Conservation (phyloP, 2,329 filamentous ascomycete genomes). For the Microsporum audouinii region DNA sequence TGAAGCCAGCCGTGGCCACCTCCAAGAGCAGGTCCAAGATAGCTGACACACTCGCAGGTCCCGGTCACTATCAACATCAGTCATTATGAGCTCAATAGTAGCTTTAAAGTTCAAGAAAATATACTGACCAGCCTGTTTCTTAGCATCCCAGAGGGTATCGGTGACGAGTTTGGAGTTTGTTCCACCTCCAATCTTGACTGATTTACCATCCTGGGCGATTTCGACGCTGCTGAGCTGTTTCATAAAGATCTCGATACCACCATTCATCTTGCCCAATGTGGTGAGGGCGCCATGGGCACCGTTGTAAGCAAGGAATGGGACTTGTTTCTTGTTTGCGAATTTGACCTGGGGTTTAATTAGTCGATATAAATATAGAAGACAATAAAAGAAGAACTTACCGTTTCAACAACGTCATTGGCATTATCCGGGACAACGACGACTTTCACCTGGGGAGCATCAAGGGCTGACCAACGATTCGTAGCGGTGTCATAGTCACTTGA, state of each 20-base stretch:
- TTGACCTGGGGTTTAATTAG: constrained; percentile 27
- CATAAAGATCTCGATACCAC: constrained; percentile 43
- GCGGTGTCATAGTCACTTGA: constrained; percentile 31
- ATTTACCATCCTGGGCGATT: constrained; percentile 34
- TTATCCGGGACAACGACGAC: constrained; percentile 39
- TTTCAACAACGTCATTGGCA: constrained; percentile 41
- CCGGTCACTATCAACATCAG: constrained; percentile 31
- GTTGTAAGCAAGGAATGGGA: constrained; percentile 45
- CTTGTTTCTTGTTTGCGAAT: constrained; percentile 37
- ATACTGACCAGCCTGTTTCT: constrained; percentile 40
- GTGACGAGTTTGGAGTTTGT: constrained; percentile 37
- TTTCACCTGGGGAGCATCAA: constrained; percentile 35
- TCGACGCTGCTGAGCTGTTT: constrained; percentile 35
- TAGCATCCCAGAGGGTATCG: constrained; percentile 39
- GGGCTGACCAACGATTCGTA: constrained; percentile 37
- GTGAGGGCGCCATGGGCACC: constrained; percentile 43
- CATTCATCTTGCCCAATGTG: constrained; percentile 39
- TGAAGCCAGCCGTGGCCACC: constrained; percentile 48
- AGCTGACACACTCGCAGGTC: constrained; percentile 42
- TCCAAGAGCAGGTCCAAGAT: constrained; percentile 42
- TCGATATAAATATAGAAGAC: not conserved
- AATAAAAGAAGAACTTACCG: constrained; percentile 25
- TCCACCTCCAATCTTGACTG: constrained; percentile 41
- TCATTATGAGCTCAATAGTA: constrained; percentile 4
- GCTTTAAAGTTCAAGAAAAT: not conserved